Base-by-base conservation (phyloP, 768 basidiomycete species). In the Xerocomus spinulosus region DNA sequence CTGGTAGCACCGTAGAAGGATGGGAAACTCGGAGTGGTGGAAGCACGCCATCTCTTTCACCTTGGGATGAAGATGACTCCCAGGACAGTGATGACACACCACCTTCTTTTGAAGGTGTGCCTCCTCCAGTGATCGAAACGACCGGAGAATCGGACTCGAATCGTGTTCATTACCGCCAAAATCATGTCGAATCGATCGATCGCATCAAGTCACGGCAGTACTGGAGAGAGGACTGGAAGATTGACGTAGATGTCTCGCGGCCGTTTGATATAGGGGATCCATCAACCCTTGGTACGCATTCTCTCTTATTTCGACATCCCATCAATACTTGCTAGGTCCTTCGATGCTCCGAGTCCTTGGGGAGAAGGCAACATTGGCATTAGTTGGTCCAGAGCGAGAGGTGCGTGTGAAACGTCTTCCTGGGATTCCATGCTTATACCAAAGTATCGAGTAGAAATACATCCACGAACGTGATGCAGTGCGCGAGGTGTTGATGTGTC, bases 401-500 rank as follows among this genome's bases (percentile, higher is more conserved):
- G 79, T 79, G 18, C 24, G 54, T 17, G 1, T 21, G 4, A 20
- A 18, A 17, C 8, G 25, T 20, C 9, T 24, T 46, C 20, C n/a
- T 23, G 17, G 18, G 24, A 25, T 25, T 3, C 7, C 15, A 20
- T 24, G n/a, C 20, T 34, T 44, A 14, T 24, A 1, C 23, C 18
- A 15, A 48, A 14, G 15, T 24, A 33, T 50, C 4, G n/a, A n/a
- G n/a, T 56, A 89, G 85, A 78, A 63, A 63, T 84, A 84, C 51
- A 85, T 91, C 21, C 64, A 80, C 43, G 90, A 92, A 65, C 75
- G 81, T 42, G 83, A 90, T 53, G 81, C 83, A 32, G 83, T 89
- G 5, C 77, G 89, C 4, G 90, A 92, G 56, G 71, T 89, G 3
- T 70, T 91, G 12, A 84, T 88, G 63, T 79, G 78, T 25, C 67